phyloP scores from a whole-genome alignment of 2,329 filamentous ascomycete species.

The Rutstroemia sp. region DNA sequence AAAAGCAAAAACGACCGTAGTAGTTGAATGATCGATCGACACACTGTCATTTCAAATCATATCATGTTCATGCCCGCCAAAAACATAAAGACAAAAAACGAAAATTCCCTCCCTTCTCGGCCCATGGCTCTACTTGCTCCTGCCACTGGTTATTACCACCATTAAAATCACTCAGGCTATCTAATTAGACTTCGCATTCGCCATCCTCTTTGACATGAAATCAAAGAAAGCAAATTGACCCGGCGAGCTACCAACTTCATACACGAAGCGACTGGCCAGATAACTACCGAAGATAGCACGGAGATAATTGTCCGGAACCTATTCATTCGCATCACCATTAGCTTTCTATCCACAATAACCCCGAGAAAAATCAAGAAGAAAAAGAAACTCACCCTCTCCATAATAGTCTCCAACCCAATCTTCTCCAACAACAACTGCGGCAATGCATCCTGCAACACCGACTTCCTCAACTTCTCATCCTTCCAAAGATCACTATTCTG shows the following conservation, averaged over 20 bases:
- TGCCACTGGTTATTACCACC: too few relatives aligned
- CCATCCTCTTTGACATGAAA: conserved; percentile 41
- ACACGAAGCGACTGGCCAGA: conserved; percentile 91
- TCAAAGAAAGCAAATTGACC: conserved; percentile 98
- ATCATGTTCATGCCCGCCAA: too few relatives aligned
- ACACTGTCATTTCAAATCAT: too few relatives aligned
- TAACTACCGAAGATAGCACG: conserved; percentile 94
- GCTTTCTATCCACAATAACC: not conserved
- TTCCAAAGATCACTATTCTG: conserved; percentile 91
- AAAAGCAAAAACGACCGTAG: too few relatives aligned
- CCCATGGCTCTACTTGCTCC: too few relatives aligned
- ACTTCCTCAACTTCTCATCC: conserved; percentile 67
- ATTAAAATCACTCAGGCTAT: too few relatives aligned
- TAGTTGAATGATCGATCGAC: too few relatives aligned
- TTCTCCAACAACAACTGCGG: conserved; percentile 78
- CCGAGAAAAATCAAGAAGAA: not conserved
- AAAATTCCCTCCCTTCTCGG: too few relatives aligned
- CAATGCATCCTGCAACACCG: conserved; percentile 77
- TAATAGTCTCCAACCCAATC: conserved; percentile 84
- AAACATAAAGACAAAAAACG: too few relatives aligned
- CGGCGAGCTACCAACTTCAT: conserved; percentile 85
- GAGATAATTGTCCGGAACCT: conserved; percentile 86
- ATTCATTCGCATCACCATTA: not conserved
- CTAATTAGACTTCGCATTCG: not conserved
- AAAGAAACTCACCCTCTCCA: conserved; percentile 56